Evolutionary conservation across 2,329 filamentous ascomycete genomes (phyloP).

Genomic region (Talaromyces sp.): DNA sequence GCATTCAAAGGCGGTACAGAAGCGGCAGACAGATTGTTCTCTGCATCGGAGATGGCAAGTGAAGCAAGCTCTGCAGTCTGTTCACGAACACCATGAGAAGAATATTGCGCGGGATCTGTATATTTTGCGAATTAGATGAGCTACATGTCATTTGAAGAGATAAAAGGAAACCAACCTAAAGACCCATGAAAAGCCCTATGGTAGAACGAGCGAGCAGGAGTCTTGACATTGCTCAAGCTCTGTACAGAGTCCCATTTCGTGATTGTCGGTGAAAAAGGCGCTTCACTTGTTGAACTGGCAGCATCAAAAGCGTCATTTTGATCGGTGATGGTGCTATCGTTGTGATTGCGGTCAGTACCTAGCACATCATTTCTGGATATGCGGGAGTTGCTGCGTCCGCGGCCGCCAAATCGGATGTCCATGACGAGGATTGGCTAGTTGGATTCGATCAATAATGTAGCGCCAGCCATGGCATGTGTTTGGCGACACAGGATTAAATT

Average conservation of each 20-base stretch:
- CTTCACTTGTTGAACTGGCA: background rate
- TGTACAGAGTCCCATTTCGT: slow-evolving; percentile 20
- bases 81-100: slow-evolving; percentile 72
- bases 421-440: slow-evolving; percentile 2
- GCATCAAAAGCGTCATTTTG: slow-evolving; percentile 7
- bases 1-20: slow-evolving; percentile 26
- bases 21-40: slow-evolving; percentile 26
- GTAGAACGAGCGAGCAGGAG: slow-evolving; percentile 45
- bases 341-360: background rate
- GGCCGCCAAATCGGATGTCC: slow-evolving; percentile 10
- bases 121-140: background rate
- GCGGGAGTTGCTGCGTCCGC: slow-evolving; percentile 16
- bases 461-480: slow-evolving; percentile 3
- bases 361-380: slow-evolving; percentile 3
- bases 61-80: slow-evolving; percentile 84
- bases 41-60: slow-evolving; percentile 66
- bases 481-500: background rate
- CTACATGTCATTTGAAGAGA: background rate
- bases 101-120: slow-evolving; percentile 68
- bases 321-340: slow-evolving; percentile 8
- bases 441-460: background rate
- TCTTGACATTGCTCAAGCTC: slow-evolving; percentile 35
- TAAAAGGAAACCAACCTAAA: slow-evolving; percentile 30
- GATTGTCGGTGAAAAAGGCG: background rate
- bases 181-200: slow-evolving; percentile 45